phyloP scores from a whole-genome alignment of 2,329 filamentous ascomycete genomes.

The Exophiala sideris region DNA sequence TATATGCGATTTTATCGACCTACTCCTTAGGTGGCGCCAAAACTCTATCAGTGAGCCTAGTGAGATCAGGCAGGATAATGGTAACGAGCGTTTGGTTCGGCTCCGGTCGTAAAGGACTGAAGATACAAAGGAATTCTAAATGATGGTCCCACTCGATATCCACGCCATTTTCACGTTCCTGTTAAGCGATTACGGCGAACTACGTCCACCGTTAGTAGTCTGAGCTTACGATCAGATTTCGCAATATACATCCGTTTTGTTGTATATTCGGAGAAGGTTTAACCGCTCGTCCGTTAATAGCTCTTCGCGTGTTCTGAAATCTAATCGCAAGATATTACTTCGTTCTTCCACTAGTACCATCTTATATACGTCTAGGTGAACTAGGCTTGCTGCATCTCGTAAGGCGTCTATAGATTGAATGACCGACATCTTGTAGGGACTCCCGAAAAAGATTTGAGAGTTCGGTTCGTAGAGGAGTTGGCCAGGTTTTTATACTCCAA shows the following conservation, averaged over 20 bases:
- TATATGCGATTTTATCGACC: background rate
- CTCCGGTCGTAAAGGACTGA: background rate
- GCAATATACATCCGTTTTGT: background rate
- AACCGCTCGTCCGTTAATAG: background rate
- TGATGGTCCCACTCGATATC: background rate
- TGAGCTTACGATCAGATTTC: background rate
- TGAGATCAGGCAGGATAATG: background rate
- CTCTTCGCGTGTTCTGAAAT: background rate
- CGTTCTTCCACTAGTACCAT: background rate
- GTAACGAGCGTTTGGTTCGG: background rate
- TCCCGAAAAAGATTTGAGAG: background rate
- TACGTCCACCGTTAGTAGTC: background rate
- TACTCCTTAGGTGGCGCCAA: background rate
- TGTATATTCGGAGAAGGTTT: background rate
- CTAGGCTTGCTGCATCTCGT: background rate
- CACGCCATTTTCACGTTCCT: background rate
- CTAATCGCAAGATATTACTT: background rate
- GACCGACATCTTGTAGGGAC: background rate
- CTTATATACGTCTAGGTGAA: background rate
- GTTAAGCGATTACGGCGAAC: background rate
- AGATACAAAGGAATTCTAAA: background rate
- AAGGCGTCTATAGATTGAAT: background rate
- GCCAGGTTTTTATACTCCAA: background rate
- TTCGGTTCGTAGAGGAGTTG: background rate
- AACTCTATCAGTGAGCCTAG: too few species aligned